phyloP scores from a whole-genome alignment of 371 early-diverging fungal species.

The Mucor ambiguus region DNA sequence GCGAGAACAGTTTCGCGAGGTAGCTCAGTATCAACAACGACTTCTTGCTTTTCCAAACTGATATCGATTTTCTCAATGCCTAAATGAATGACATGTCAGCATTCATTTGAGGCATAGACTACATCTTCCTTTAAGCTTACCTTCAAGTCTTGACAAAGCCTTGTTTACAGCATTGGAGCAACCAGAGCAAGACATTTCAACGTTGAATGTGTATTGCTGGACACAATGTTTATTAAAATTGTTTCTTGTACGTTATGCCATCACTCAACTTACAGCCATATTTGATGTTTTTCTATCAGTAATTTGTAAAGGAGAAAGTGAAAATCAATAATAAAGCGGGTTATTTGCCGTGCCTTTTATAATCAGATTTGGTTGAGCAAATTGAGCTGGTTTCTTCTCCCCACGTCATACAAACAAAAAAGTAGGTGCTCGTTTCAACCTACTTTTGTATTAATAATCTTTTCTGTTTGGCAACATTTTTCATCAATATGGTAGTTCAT shows the following conservation, averaged over 20 bases:
- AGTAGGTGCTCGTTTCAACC: neutral
- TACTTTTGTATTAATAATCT: neutral
- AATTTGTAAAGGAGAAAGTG: constrained; percentile 6
- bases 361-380: constrained; percentile 8
- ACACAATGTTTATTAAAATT: neutral
- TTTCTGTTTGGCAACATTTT: neutral
- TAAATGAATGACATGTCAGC: constrained; percentile 1
- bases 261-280: constrained; percentile 16
- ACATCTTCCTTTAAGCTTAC: constrained; percentile 26
- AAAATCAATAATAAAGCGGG: neutral
- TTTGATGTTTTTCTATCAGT: neutral
- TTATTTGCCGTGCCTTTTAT: neutral
- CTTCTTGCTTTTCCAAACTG: constrained; percentile 72
- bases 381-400: neutral
- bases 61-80: constrained; percentile 66
- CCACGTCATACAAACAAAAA: constrained; percentile 7
- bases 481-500: neutral
- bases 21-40: constrained; percentile 53
- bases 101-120: no score
- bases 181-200: constrained; percentile 83
- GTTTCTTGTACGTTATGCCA: neutral
- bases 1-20: constrained; percentile 65
- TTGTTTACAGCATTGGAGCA: constrained; percentile 80
- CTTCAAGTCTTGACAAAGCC: constrained; percentile 65
- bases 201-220: constrained; percentile 72